phyloP scores from a whole-genome alignment of 2,329 filamentous ascomycete species.

The Aureobasidium sp. region DNA sequence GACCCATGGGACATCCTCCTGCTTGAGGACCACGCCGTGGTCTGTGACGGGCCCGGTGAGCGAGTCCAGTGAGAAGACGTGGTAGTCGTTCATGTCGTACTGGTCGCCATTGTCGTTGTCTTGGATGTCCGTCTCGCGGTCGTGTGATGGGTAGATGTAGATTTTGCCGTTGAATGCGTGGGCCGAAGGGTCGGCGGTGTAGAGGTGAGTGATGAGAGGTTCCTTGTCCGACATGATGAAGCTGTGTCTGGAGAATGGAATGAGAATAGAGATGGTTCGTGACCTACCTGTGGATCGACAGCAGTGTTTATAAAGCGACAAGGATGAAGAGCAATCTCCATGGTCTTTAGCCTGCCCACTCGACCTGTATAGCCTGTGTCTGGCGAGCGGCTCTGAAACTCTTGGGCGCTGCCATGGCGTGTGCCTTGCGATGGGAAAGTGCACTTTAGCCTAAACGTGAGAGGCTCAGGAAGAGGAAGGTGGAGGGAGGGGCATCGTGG shows the following conservation, averaged over 20 bases:
- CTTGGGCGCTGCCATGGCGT: not conserved
- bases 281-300: not conserved
- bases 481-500: not conserved
- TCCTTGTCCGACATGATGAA: slow-evolving; percentile 10
- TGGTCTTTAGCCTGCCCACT: not conserved
- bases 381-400: not conserved
- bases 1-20: slow-evolving; percentile 64
- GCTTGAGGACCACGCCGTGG: slow-evolving; percentile 60
- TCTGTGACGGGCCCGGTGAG: slow-evolving; percentile 54
- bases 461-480: not conserved
- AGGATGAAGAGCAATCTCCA: not conserved
- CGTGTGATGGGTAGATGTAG: slow-evolving; percentile 75
- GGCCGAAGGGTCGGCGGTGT: slow-evolving; percentile 71
- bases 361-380: not conserved
- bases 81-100: slow-evolving; percentile 78
- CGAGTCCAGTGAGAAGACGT: slow-evolving; percentile 59
- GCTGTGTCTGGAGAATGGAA: not conserved
- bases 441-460: slow-evolving; percentile 1
- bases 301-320: slow-evolving; percentile 6
- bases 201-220: slow-evolving; percentile 61
- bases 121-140: slow-evolving; percentile 62
- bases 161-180: slow-evolving; percentile 68
- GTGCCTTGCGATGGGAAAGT: not conserved
- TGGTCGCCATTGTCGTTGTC: slow-evolving; percentile 82
- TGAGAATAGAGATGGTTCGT: not conserved